phyloP scores from a whole-genome alignment of 805 yeast species.

The Lipomyces anomalus region DNA sequence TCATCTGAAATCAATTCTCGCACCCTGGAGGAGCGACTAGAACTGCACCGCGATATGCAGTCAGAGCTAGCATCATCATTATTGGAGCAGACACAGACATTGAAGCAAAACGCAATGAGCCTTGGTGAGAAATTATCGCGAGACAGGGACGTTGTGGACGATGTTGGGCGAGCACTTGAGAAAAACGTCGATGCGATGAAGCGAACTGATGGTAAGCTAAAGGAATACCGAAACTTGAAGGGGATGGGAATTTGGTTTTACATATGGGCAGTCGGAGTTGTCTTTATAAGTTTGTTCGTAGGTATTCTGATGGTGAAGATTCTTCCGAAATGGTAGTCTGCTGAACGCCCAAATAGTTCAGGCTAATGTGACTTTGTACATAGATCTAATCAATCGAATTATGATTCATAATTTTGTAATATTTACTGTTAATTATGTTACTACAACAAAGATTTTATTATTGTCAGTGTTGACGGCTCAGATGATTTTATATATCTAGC shows the following conservation, averaged over 20 bases:
- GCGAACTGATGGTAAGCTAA: slow-evolving; percentile 33
- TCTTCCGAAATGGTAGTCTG: slow-evolving; percentile 20
- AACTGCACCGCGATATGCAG: slow-evolving; percentile 35
- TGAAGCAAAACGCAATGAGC: slow-evolving; percentile 44
- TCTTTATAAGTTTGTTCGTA: slow-evolving; percentile 31
- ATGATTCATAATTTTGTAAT: no score
- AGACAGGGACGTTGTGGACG: slow-evolving; percentile 33
- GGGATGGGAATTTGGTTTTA: slow-evolving; percentile 41
- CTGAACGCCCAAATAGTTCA: no score
- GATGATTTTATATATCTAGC: no score
- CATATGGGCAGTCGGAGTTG: slow-evolving; percentile 33
- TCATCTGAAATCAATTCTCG: neutral
- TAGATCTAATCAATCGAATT: no score
- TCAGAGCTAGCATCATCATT: slow-evolving; percentile 46
- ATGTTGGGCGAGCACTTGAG: slow-evolving; percentile 35
- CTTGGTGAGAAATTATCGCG: slow-evolving; percentile 38
- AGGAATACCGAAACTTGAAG: slow-evolving; percentile 31
- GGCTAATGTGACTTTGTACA: no score
- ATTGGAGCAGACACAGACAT: slow-evolving; percentile 42
- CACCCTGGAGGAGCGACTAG: slow-evolving; percentile 18
- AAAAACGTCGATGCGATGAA: slow-evolving; percentile 33
- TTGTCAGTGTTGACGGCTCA: no score
- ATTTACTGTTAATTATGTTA: no score
- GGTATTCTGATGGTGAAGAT: slow-evolving; percentile 35
- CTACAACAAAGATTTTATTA: no score